Evolutionary conservation across 805 yeast genomes (phyloP), one percentile per base, ranked within the genome.

Genomic region (Ogataea degrootiae): DNA sequence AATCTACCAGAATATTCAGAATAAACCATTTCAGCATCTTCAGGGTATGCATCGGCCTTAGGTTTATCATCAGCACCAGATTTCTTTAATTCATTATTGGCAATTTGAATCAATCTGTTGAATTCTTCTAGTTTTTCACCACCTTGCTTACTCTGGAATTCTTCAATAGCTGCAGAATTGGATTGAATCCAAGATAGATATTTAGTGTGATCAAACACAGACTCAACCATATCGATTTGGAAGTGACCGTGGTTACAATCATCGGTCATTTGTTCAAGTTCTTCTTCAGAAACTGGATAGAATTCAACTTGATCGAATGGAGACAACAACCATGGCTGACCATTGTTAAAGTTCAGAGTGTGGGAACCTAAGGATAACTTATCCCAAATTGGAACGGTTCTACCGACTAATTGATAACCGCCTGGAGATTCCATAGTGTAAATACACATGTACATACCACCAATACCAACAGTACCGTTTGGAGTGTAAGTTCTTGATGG

Each of bases 351-450:
- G 7, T 74, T 74, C 26, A 73, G 65, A 22, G 77, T 68, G 57
- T 84, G 90, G 22, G 72, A 68, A 38, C 90, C 94, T 53, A 94
- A 73, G 33, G 87, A 77, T 59, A 92, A 76, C 71, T 89, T 91
- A 66, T 92, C 99, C 99, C 99, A 92, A 58, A 92, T 91, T 46
- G 98, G 98, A 55, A 94, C 83, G 11, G 99, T 92, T 63, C 98
- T 81, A 48, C 98, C 99, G 52, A 90, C 92, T 58, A 92, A 77
- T 71, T 92, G 98, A 70, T 92, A 92, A 33, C 99, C 99, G 70
- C 99, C 99, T 42, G 99, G 99, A 23, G 97, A 89, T 56, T 89
- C 95, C 92, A 92, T 91, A 33, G 98, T 89, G 69, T 92, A 92
- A 58, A 92, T 91, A 73, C 98, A 92, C 98, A 92, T 91, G 76